These are phyloP conservation scores for Diversispora epigaea DNA, from an alignment of 192 early-diverging fungal species.

Conservation along the genomic window DNA sequence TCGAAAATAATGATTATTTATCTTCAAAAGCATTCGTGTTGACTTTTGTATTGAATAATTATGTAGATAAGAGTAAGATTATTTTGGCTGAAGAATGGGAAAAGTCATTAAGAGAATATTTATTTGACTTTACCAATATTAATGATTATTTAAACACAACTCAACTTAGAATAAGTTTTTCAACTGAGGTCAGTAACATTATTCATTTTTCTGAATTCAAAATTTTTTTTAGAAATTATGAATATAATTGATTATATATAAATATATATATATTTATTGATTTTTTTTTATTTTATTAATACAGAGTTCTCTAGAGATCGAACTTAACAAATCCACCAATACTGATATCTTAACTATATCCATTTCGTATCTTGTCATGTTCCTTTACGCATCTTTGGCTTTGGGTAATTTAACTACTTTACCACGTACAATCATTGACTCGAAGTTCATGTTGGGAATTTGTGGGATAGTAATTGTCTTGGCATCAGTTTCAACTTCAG, in stretches of 20 bases:
- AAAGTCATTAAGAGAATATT: conserved; percentile 37
- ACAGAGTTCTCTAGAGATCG: conserved; percentile 57
- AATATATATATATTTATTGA: not conserved
- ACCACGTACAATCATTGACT: conserved; percentile 54
- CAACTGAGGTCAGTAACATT: conserved; percentile 48
- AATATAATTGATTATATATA: not conserved
- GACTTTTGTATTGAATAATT: conserved; percentile 61
- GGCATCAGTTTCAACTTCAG: conserved; percentile 58
- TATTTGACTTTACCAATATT: conserved; percentile 35
- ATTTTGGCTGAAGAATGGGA: conserved; percentile 60
- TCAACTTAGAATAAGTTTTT: conserved; percentile 52
- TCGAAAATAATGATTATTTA: conserved; percentile 40
- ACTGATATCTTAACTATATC: conserved; percentile 57
- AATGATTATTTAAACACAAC: conserved; percentile 35
- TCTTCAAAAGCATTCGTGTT: conserved; percentile 56
- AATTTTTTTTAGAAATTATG: not conserved
- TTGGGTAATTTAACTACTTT: conserved; percentile 46
- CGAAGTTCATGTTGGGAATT: conserved; percentile 61
- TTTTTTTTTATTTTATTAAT: not conserved
- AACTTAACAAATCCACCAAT: conserved; percentile 61
- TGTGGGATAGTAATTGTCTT: conserved; percentile 62
- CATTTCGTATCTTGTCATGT: conserved; percentile 63
- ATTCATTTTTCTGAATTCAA: not conserved
- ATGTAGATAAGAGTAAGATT: conserved; percentile 39
- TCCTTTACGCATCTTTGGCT: conserved; percentile 62